A percentile compares a stretch with the other conserved stretches of the same genome.
These are phyloP conservation scores for Venustampulla echinocandica DNA, from an alignment of 495 filamentous ascomycete species.

Conservation along the genomic window DNA sequence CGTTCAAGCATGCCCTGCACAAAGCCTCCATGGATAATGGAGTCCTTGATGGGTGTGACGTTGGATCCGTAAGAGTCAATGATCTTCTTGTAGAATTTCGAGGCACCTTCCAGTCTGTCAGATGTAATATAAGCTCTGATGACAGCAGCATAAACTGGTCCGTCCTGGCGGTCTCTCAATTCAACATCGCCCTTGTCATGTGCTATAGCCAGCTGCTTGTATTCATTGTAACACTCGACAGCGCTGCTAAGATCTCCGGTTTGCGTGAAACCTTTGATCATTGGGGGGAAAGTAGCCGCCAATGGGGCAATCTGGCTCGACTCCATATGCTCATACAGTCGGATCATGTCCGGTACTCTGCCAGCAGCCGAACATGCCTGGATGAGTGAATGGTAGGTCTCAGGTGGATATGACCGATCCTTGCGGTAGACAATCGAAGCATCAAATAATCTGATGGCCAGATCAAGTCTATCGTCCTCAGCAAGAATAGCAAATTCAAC, in stretches of 20 bases:
- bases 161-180: slow-evolving; percentile 67
- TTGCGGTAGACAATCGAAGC: slow-evolving; percentile 49
- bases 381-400: slow-evolving; percentile 75
- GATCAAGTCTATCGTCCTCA: slow-evolving; percentile 76
- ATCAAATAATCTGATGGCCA: slow-evolving; percentile 79
- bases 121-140: slow-evolving; percentile 78
- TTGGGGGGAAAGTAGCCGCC: slow-evolving; percentile 73
- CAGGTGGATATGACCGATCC: slow-evolving; percentile 50
- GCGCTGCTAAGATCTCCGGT: slow-evolving; percentile 74
- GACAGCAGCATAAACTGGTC: slow-evolving; percentile 76
- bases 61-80: slow-evolving; percentile 48
- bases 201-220: slow-evolving; percentile 72
- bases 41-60: slow-evolving; percentile 49
- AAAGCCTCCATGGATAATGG: slow-evolving; percentile 62
- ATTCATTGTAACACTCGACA: slow-evolving; percentile 93
- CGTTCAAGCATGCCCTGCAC: slow-evolving; percentile 59
- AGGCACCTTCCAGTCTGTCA: slow-evolving; percentile 65
- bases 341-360: slow-evolving; percentile 76
- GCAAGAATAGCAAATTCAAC: slow-evolving; percentile 70
- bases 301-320: slow-evolving; percentile 57
- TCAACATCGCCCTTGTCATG: slow-evolving; percentile 66
- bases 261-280: slow-evolving; percentile 86
- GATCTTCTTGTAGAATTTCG: slow-evolving; percentile 76
- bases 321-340: slow-evolving; percentile 86
- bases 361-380: slow-evolving; percentile 74